Evolutionary conservation across 2,329 filamentous ascomycete genomes (phyloP).

Genomic region (Pestalotiopsis sp.): DNA sequence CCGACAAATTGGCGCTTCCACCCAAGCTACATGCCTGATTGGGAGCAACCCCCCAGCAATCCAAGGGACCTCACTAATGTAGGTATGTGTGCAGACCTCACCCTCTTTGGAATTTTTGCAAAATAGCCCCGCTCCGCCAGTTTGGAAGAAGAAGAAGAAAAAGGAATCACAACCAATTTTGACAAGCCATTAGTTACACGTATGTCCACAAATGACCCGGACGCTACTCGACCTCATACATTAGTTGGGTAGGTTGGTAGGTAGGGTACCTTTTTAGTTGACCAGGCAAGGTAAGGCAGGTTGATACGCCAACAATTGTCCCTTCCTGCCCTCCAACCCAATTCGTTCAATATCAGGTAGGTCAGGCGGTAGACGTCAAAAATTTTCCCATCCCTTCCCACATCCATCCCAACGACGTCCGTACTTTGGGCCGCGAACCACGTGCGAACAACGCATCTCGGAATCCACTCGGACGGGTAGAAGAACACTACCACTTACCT

Average conservation of each 20-base stretch:
- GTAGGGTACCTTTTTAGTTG: too few species aligned
- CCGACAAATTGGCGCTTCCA: background rate
- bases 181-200: too few species aligned
- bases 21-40: background rate
- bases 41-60: background rate
- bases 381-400: background rate
- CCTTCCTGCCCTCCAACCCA: background rate
- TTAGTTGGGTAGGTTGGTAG: too few species aligned
- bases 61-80: background rate
- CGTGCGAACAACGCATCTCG: constrained; percentile 6
- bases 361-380: background rate
- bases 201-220: too few species aligned
- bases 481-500: background rate
- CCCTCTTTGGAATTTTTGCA: too few species aligned
- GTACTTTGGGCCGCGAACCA: constrained; percentile 9
- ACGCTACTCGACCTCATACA: too few species aligned
- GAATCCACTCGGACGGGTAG: background rate
- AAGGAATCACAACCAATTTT: too few species aligned
- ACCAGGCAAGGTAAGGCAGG: too few species aligned
- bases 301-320: too few species aligned
- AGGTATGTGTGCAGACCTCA: background rate
- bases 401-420: background rate
- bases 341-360: background rate
- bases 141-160: too few species aligned
- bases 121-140: too few species aligned